Conservation (phyloP, 768 basidiomycete species). For the Russula lepida region DNA sequence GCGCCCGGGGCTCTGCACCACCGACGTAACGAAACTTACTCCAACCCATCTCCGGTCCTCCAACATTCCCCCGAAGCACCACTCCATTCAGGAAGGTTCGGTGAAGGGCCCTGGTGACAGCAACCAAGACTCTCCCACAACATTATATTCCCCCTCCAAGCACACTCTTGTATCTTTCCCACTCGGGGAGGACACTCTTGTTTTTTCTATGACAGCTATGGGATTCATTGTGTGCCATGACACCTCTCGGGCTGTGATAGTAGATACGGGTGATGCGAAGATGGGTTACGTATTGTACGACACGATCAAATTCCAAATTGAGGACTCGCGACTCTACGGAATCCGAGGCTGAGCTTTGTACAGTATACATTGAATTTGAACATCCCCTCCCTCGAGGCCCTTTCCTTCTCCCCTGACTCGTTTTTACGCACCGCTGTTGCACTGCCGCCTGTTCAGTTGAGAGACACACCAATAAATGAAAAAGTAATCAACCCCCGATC, state of each 20-base stretch:
- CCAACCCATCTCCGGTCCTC: neutral
- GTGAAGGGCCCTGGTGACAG: neutral
- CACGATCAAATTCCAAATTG: neutral
- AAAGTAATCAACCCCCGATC: neutral
- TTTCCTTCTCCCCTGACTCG: neutral
- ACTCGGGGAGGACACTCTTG: neutral
- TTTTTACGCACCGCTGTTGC: slow-evolving; percentile 11
- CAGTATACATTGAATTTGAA: neutral
- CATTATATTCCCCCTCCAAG: neutral
- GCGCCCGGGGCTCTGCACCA: neutral
- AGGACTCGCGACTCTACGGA: slow-evolving; percentile 1
- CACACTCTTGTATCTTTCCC: neutral
- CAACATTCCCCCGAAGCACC: neutral
- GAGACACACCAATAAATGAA: neutral
- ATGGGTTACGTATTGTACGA: neutral
- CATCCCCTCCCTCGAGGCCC: neutral
- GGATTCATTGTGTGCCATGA: neutral
- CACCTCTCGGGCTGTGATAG: slow-evolving; percentile 1
- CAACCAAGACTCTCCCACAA: neutral
- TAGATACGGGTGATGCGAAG: slow-evolving; percentile 1
- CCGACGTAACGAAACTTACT: slow-evolving; percentile 6
- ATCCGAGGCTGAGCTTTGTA: neutral
- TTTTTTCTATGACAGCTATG: neutral
- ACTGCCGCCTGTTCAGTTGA: neutral
- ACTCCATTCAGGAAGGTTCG: neutral